Evolutionary conservation across 345 rosid genomes (phyloP), one percentile per base, ranked within the genome.

Genomic region (Gossypium mustelinum): DNA sequence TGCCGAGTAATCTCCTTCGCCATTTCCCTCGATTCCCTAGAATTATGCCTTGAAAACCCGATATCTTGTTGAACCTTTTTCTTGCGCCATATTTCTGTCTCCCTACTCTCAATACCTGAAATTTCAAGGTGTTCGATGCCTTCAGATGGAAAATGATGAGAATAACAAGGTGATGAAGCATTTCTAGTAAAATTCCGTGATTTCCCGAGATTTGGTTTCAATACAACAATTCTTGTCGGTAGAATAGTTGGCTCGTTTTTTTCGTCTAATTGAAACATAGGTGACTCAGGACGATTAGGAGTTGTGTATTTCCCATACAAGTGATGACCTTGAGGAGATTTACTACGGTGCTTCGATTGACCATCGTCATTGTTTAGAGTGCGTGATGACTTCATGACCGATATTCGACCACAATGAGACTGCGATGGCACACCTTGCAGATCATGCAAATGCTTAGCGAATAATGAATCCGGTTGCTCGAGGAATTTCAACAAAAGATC

Each of bases 401-500:
- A 73, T 60, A 82, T 69, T 44, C 55, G 87, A 75, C 84, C 41
- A 78, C 87, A 84, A 44, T 69, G 91, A 73, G 87, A 78, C 52
- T 84, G 84, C 25, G 81, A 81, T 79, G 81, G 76, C 52, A 66
- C 64, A 65, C 74, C 81, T 68, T 80, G 87, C 78, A 92, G 87
- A 81, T 92, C 94, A 80, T 86, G 87, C 13, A 92, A 62, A 86
- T 96, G 98, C 85, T 88, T 92, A 13, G 89, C 83, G 82, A 92
- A 89, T 80, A 93, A 82, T 39, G 94, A 86, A 88, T 96, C 94
- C 1, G 97, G 98, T 50, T 92, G 94, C 86, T 96, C 93, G 82
- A 93, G 92, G 83, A 86, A 90, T 83, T 87, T 96, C 70, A 88
- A 78, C 71, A 95, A 76, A 54, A 90, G 92, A 74, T 91, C 97